Conservation (phyloP, 164 flowering plant genomes). For the Sextonia rubra region DNA sequence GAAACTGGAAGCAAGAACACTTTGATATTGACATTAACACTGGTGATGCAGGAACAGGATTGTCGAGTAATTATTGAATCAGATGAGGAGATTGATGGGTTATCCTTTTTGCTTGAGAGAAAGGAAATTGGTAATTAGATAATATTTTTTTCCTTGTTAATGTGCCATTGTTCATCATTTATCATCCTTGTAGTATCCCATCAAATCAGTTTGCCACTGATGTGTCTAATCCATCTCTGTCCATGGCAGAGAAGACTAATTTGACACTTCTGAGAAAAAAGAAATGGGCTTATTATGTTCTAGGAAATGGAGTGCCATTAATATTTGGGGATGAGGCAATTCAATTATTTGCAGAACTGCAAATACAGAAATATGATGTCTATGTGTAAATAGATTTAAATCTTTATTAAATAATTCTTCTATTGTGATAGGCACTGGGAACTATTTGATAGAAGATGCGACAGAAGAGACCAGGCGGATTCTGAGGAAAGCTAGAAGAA, state of each 20-base stretch:
- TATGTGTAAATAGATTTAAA: neutral
- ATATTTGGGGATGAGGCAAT: too few relatives aligned
- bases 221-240: too few relatives aligned
- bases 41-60: constrained; percentile 39
- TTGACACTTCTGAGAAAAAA: too few relatives aligned
- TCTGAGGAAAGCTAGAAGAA: constrained; percentile 69
- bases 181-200: neutral
- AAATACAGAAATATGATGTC: neutral
- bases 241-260: too few relatives aligned
- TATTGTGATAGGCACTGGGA: constrained; percentile 19
- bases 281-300: too few relatives aligned
- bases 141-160: neutral
- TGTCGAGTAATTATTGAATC: constrained; percentile 44
- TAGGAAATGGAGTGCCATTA: too few relatives aligned
- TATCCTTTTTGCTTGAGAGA: constrained; percentile 47
- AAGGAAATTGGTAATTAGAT: constrained; percentile 40
- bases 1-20: neutral
- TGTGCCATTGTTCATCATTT: neutral
- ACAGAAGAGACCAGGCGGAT: constrained; percentile 54
- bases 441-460: constrained; percentile 35
- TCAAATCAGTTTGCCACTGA: too few relatives aligned
- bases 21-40: constrained; percentile 2
- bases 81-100: constrained; percentile 64
- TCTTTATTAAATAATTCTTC: neutral
- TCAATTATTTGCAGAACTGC: neutral